Evolutionary conservation across 1,284 basidiomycete species (phyloP).

Genomic region (Malassezia japonica): DNA sequence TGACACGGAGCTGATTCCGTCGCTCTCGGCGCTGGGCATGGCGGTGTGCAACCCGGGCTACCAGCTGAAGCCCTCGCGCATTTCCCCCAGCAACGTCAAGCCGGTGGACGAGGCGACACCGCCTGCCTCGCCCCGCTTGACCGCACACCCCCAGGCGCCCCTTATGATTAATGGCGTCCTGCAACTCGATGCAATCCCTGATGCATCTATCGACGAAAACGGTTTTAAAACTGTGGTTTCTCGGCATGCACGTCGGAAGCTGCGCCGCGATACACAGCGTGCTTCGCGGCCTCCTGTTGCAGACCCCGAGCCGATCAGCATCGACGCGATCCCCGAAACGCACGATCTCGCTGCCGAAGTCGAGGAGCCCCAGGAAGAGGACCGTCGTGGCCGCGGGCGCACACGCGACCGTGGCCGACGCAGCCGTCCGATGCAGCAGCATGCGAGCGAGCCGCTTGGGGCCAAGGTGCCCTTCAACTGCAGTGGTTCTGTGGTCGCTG

Average conservation of each 20-base stretch:
- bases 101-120: conserved; percentile 1
- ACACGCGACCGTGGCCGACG: conserved; percentile 2
- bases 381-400: conserved; percentile 1
- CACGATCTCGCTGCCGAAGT: conserved; percentile 7
- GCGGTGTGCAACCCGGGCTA: conserved; percentile 16
- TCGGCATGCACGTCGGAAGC: conserved; percentile 17
- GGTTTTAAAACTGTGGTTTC: conserved; percentile 23
- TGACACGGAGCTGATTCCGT: conserved; percentile 11
- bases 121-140: conserved; percentile 2
- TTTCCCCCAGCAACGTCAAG: too few relatives aligned
- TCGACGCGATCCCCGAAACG: conserved; percentile 24
- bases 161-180: neutral
- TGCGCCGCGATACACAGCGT: conserved; percentile 1
- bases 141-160: neutral
- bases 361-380: conserved; percentile 5
- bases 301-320: conserved; percentile 26
- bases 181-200: neutral
- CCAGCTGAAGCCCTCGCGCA: neutral
- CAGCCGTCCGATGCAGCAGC: neutral
- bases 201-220: conserved; percentile 17
- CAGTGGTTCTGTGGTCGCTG: too few relatives aligned
- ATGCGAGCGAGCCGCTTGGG: too few relatives aligned
- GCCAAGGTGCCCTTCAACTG: too few relatives aligned
- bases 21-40: conserved; percentile 7
- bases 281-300: conserved; percentile 32